Conservation (phyloP, 345 rosid genomes). For the Eucalyptus rudis region DNA sequence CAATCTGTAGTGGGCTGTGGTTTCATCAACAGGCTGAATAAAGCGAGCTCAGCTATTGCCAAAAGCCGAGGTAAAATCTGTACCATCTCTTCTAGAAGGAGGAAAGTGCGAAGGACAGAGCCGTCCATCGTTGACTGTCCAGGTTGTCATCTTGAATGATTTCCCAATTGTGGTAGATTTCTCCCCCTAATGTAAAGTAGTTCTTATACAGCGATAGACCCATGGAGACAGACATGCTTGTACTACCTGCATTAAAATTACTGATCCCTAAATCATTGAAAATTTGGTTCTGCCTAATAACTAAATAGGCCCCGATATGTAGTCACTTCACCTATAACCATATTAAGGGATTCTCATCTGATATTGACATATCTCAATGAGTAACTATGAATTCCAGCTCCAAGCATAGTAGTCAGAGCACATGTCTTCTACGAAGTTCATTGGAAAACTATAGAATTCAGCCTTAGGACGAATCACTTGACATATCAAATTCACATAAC, state of each 20-base stretch:
- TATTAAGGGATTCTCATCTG: background rate
- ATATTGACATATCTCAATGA: background rate
- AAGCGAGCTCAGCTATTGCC: too few relatives aligned
- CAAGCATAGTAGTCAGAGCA: background rate
- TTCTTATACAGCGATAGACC: too few relatives aligned
- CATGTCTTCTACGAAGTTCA: background rate
- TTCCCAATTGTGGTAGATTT: too few relatives aligned
- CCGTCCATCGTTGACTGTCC: too few relatives aligned
- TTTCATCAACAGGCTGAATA: too few relatives aligned
- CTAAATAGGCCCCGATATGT: background rate
- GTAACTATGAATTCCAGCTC: background rate
- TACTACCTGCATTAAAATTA: fast-evolving
- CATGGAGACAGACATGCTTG: fast-evolving
- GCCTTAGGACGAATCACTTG: background rate
- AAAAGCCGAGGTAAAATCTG: too few relatives aligned
- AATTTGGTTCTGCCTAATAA: background rate
- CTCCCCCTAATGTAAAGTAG: too few relatives aligned
- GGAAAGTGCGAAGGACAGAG: too few relatives aligned
- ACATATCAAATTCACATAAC: background rate
- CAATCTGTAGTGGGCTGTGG: too few relatives aligned
- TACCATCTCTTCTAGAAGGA: too few relatives aligned
- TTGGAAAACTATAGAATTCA: background rate
- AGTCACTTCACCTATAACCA: background rate
- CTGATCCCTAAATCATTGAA: too few relatives aligned
- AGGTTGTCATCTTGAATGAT: too few relatives aligned